Conservation (phyloP, 371 early-diverging fungal species). For the Umbelopsis sp. region DNA sequence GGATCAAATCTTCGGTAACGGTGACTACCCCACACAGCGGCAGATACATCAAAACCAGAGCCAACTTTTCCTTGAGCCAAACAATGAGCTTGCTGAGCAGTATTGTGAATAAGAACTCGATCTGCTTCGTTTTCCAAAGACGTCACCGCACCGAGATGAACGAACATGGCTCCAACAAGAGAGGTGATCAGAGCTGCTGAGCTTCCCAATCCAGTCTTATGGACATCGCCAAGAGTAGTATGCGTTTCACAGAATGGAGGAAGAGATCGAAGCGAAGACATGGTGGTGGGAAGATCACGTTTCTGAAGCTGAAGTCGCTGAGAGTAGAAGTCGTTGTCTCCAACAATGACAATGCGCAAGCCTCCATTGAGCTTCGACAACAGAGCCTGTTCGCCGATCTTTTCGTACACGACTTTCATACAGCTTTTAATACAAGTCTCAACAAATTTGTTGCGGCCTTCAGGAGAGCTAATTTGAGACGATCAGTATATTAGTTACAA, state of each 20-base stretch:
- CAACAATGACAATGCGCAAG: slow-evolving; percentile 74
- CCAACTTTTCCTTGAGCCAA: slow-evolving; percentile 97
- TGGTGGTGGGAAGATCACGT: slow-evolving; percentile 54
- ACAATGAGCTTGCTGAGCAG: slow-evolving; percentile 93
- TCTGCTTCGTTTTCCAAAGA: slow-evolving; percentile 31
- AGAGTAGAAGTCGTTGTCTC: slow-evolving; percentile 96
- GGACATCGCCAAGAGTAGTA: slow-evolving; percentile 73
- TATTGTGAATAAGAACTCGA: slow-evolving; percentile 71
- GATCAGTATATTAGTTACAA: background rate
- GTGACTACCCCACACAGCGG: slow-evolving; percentile 91
- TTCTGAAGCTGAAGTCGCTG: slow-evolving; percentile 71
- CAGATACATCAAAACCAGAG: slow-evolving; percentile 94
- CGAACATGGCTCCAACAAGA: slow-evolving; percentile 78
- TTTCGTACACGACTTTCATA: slow-evolving; percentile 38
- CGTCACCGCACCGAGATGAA: slow-evolving; percentile 58
- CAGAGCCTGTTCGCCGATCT: slow-evolving; percentile 27
- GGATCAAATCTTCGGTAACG: slow-evolving; percentile 86
- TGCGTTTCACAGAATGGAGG: slow-evolving; percentile 73
- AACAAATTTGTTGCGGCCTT: slow-evolving; percentile 38
- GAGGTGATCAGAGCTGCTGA: slow-evolving; percentile 94
- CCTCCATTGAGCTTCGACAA: slow-evolving; percentile 36
- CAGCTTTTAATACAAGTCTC: slow-evolving; percentile 39
- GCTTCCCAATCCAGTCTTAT: slow-evolving; percentile 96
- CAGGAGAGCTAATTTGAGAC: slow-evolving; percentile 17
- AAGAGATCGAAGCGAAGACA: slow-evolving; percentile 61